Conservation (phyloP, 2,329 filamentous ascomycete species). For the Nannizzia gypsea region DNA sequence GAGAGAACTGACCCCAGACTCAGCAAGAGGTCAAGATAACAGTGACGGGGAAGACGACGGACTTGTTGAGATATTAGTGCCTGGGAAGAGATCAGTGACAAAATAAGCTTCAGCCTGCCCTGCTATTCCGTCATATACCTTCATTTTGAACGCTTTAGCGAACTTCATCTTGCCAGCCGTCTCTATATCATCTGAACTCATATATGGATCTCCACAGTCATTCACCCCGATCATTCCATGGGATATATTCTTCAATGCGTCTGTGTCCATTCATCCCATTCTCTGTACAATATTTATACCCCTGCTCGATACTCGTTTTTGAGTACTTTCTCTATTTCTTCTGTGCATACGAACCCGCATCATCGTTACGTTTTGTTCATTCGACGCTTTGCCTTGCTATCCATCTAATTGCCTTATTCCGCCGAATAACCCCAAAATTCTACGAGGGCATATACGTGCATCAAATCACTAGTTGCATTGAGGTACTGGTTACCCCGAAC, state of each 20-base stretch:
- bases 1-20: slow-evolving; percentile 4
- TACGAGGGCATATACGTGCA: background rate
- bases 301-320: background rate
- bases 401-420: background rate
- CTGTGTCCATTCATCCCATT: background rate
- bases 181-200: background rate
- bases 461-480: background rate
- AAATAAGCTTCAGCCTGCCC: background rate
- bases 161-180: background rate
- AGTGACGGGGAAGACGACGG: slow-evolving; percentile 34
- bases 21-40: slow-evolving; percentile 32
- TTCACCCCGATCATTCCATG: background rate
- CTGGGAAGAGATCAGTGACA: slow-evolving; percentile 25
- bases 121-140: background rate
- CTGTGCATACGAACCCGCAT: background rate
- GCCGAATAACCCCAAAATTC: background rate
- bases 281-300: slow-evolving; percentile 5
- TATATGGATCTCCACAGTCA: slow-evolving; percentile 2
- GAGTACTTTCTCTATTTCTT: background rate
- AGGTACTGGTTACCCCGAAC: background rate
- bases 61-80: slow-evolving; percentile 36
- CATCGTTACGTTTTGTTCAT: background rate
- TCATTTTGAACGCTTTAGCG: background rate
- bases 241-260: background rate
- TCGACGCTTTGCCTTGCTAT: background rate